Conservation (phyloP, 2,329 filamentous ascomycete genomes). For the Dactylellina sp. region DNA sequence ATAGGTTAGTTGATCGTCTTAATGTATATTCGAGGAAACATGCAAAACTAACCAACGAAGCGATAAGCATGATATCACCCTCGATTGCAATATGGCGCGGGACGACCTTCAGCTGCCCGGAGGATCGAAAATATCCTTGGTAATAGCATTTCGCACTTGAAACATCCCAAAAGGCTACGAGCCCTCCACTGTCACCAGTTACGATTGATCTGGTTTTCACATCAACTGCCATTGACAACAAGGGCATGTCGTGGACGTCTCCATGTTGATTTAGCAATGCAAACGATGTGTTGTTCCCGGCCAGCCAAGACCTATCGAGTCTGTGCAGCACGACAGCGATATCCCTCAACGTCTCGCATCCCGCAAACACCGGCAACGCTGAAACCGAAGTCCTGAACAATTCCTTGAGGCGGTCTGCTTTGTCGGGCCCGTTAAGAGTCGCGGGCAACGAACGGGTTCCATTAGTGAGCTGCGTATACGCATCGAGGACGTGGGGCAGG, state of each 20-base stretch:
- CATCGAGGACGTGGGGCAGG: conserved; percentile 51
- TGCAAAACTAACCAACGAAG: conserved; percentile 10
- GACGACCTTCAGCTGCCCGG: background rate
- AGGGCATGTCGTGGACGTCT: conserved; percentile 23
- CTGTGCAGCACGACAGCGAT: conserved; percentile 47
- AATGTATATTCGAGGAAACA: background rate
- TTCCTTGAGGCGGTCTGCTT: conserved; percentile 23
- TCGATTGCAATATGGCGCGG: conserved; percentile 41
- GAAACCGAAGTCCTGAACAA: conserved; percentile 48
- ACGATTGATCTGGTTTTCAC: conserved; percentile 37
- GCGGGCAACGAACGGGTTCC: conserved; percentile 48
- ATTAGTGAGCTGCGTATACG: conserved; percentile 50
- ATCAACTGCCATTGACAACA: conserved; percentile 42
- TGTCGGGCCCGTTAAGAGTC: conserved; percentile 22
- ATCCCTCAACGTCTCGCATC: conserved; percentile 51
- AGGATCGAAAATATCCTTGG: conserved; percentile 12
- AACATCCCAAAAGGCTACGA: conserved; percentile 47
- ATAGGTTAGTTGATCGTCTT: background rate
- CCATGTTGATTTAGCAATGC: conserved; percentile 29
- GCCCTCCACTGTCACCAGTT: conserved; percentile 33
- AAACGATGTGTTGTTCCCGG: conserved; percentile 48
- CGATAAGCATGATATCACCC: conserved; percentile 46
- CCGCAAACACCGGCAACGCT: conserved; percentile 52
- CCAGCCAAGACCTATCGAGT: conserved; percentile 54
- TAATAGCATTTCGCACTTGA: conserved; percentile 19